Conservation (phyloP, 768 basidiomycete genomes). For the Leccinellum rugosiceps region DNA sequence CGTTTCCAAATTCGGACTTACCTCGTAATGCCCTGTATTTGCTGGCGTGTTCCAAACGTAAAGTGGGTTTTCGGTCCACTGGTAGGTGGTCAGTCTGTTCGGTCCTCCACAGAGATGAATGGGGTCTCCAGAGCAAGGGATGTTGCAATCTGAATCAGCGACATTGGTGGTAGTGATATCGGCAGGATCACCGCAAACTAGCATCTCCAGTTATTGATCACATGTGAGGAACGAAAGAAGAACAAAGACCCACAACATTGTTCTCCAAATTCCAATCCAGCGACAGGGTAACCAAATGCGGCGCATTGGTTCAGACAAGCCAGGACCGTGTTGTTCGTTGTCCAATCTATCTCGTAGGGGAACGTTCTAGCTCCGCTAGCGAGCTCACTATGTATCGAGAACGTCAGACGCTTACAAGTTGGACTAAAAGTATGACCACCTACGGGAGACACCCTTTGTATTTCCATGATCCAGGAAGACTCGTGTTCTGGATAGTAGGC, state of each 20-base stretch:
- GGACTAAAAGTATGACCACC: conserved; percentile 16
- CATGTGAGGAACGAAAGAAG: background rate
- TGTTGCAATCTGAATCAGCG: conserved; percentile 38
- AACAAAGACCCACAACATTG: conserved; percentile 62
- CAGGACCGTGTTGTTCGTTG: conserved; percentile 59
- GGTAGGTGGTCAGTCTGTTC: conserved; percentile 51
- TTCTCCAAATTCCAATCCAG: conserved; percentile 65
- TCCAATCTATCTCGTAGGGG: conserved; percentile 57
- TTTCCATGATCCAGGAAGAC: conserved; percentile 59
- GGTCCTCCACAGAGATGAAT: conserved; percentile 65
- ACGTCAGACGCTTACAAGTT: background rate
- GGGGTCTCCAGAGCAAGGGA: conserved; percentile 69
- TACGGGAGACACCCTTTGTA: conserved; percentile 70
- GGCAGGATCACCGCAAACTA: conserved; percentile 68
- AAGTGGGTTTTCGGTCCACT: conserved; percentile 46
- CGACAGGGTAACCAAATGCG: conserved; percentile 67
- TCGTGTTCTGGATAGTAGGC: conserved; percentile 51
- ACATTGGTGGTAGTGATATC: conserved; percentile 44
- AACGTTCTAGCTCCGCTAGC: conserved; percentile 44
- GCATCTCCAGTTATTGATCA: background rate
- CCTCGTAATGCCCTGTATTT: conserved; percentile 71
- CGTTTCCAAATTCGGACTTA: conserved; percentile 33
- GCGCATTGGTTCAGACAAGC: conserved; percentile 69
- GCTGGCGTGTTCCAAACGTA: conserved; percentile 63
- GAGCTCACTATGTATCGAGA: conserved; percentile 44